These are phyloP conservation scores for Panaeolus papilionaceus DNA, from an alignment of 768 basidiomycete genomes.

Conservation along the genomic window DNA sequence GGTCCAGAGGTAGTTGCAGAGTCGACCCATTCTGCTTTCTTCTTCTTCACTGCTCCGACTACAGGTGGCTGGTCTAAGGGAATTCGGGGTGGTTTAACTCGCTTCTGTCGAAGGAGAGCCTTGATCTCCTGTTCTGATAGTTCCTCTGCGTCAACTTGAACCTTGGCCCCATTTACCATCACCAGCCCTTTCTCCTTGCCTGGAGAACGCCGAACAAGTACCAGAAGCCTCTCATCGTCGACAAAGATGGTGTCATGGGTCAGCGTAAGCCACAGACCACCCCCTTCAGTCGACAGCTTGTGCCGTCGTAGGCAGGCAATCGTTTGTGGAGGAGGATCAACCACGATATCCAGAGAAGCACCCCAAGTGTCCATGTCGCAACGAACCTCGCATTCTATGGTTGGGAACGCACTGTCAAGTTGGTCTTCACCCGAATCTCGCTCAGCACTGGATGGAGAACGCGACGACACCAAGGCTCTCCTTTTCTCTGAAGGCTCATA, in stretches of 20 bases:
- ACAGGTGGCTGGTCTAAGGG: slow-evolving; percentile 95
- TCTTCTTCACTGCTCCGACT: slow-evolving; percentile 68
- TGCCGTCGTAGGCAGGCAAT: slow-evolving; percentile 88
- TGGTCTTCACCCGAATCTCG: slow-evolving; percentile 32
- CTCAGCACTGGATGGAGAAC: slow-evolving; percentile 26
- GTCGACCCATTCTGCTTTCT: slow-evolving; percentile 76
- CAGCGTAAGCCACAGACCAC: slow-evolving; percentile 93
- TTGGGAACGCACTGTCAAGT: slow-evolving; percentile 43
- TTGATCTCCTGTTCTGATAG: slow-evolving; percentile 88
- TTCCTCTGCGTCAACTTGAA: slow-evolving; percentile 88
- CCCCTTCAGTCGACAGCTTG: slow-evolving; percentile 83
- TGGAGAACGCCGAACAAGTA: slow-evolving; percentile 77
- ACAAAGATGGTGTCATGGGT: slow-evolving; percentile 84
- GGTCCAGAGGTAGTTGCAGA: slow-evolving; percentile 24
- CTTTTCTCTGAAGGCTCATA: slow-evolving; percentile 74
- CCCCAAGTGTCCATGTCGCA: slow-evolving; percentile 95
- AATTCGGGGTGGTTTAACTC: slow-evolving; percentile 83
- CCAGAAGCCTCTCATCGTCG: slow-evolving; percentile 76
- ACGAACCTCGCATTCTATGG: slow-evolving; percentile 88
- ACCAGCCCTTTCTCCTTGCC: slow-evolving; percentile 83
- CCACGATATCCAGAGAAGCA: slow-evolving; percentile 80
- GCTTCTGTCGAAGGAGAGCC: slow-evolving; percentile 79
- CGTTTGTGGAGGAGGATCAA: slow-evolving; percentile 90
- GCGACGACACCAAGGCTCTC: slow-evolving; percentile 27
- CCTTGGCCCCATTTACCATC: slow-evolving; percentile 87